Evolutionary conservation across 495 filamentous ascomycete genomes (phyloP).

Genomic region (Choiromyces venosus): DNA sequence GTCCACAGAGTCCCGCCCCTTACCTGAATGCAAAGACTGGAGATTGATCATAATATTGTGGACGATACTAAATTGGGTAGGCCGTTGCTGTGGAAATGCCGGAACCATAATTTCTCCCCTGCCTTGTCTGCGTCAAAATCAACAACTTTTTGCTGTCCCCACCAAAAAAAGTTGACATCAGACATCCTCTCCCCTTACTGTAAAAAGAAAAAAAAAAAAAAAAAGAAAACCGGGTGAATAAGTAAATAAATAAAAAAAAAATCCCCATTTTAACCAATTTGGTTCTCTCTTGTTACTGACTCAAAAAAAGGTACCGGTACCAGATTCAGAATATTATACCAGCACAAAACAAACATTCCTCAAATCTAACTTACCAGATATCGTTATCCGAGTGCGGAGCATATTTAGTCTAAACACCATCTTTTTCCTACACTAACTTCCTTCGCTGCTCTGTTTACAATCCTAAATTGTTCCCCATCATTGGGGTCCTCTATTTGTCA

Average conservation of each 20-base stretch:
- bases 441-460: not conserved
- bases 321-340: not conserved
- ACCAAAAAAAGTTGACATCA: not conserved
- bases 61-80: not conserved
- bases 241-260: not conserved
- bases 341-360: not conserved
- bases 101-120: not conserved
- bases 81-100: not conserved
- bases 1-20: not conserved
- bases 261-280: not conserved
- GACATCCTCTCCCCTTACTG: not conserved
- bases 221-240: not conserved
- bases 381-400: not conserved
- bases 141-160: not conserved
- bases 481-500: not conserved
- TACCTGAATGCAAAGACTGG: not conserved
- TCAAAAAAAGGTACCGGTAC: not conserved
- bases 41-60: not conserved
- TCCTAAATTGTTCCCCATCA: not conserved
- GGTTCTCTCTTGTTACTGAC: not conserved
- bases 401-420: not conserved
- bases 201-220: too few relatives aligned
- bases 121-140: not conserved
- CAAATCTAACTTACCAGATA: not conserved
- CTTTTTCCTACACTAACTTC: not conserved